Conservation (phyloP, 805 yeast genomes). For the Pichia gijzeniarum region DNA sequence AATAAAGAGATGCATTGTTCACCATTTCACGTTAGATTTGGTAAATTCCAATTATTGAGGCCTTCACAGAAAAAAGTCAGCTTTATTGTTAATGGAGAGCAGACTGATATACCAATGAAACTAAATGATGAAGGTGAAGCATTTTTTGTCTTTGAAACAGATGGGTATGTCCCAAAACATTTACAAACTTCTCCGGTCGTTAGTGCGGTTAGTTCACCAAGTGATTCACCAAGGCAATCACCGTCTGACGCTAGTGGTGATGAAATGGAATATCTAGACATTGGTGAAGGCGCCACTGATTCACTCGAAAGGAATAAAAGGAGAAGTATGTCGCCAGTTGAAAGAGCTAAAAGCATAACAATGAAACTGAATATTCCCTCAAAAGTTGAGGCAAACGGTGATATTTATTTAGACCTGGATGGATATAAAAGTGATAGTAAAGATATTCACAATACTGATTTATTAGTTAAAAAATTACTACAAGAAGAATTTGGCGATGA, state of each 20-base stretch:
- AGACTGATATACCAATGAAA: conserved; percentile 88
- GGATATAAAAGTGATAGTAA: conserved; percentile 88
- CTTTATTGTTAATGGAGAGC: conserved; percentile 74
- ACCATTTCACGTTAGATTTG: conserved; percentile 95
- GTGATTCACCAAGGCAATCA: conserved; percentile 24
- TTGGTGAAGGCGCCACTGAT: conserved; percentile 29
- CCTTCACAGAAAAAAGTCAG: conserved; percentile 95
- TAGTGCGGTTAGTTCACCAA: conserved; percentile 60
- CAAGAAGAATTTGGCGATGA: conserved; percentile 66
- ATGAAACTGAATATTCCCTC: conserved; percentile 77
- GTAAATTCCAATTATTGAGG: conserved; percentile 83
- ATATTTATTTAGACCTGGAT: conserved; percentile 84
- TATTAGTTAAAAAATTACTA: conserved; percentile 62
- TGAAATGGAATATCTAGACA: conserved; percentile 50
- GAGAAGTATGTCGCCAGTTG: conserved; percentile 29
- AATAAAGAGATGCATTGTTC: conserved; percentile 71
- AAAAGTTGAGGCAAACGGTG: conserved; percentile 83
- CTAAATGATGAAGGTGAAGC: conserved; percentile 98
- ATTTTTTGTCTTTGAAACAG: conserved; percentile 89
- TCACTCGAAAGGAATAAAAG: not conserved
- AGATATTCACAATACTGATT: conserved; percentile 71
- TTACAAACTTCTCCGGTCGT: conserved; percentile 83
- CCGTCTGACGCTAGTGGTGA: conserved; percentile 19
- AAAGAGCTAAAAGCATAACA: conserved; percentile 57
- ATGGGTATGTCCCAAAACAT: conserved; percentile 63